Evolutionary conservation across 495 filamentous ascomycete species (phyloP).

Genomic region (Articulospora tetracladia): DNA sequence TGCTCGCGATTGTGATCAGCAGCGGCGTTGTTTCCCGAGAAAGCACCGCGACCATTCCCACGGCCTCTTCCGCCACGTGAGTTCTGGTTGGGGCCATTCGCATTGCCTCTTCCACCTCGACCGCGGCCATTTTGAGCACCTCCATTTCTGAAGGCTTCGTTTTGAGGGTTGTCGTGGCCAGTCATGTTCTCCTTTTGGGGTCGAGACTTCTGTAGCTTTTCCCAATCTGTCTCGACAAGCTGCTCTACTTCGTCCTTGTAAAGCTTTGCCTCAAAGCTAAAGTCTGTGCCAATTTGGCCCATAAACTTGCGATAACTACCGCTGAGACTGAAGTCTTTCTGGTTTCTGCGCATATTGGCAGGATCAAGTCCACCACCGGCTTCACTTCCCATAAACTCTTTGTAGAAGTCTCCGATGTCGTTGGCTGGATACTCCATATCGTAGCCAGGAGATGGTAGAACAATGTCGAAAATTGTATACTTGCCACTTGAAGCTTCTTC

Average conservation of each 20-base stretch:
- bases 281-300: conserved; percentile 52
- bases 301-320: conserved; percentile 85
- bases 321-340: conserved; percentile 84
- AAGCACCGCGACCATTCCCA: neutral
- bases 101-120: neutral
- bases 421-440: conserved; percentile 85
- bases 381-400: conserved; percentile 73
- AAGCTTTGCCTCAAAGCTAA: conserved; percentile 59
- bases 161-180: neutral
- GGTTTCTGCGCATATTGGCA: conserved; percentile 77
- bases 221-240: conserved; percentile 80
- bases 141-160: neutral
- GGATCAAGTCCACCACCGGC: conserved; percentile 77
- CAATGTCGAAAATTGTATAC: conserved; percentile 82
- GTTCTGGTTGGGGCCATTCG: too few relatives aligned
- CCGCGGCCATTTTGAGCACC: neutral
- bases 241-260: conserved; percentile 75
- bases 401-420: conserved; percentile 75
- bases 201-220: conserved; percentile 34
- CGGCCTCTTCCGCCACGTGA: neutral
- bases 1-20: neutral
- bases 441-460: conserved; percentile 91
- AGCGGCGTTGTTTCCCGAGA: neutral
- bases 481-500: conserved; percentile 76
- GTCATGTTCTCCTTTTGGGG: neutral